These are phyloP conservation scores for Hevea brasiliensis DNA, from an alignment of 345 rosid genomes.

Conservation along the genomic window DNA sequence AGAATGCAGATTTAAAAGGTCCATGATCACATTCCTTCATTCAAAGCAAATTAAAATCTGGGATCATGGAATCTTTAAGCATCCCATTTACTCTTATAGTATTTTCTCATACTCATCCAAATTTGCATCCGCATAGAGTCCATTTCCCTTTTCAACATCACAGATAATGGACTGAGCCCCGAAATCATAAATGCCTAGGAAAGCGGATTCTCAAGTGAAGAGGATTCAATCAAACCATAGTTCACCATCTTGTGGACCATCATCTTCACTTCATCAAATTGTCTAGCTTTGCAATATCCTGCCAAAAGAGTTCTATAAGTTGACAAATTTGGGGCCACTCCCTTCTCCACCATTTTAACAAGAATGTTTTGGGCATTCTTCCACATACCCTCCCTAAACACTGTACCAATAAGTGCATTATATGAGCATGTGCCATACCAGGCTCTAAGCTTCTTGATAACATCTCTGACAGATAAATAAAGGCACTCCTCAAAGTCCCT, in stretches of 20 bases:
- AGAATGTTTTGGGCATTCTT: conserved; percentile 44
- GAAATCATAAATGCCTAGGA: conserved; percentile 53
- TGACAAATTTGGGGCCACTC: conserved; percentile 35
- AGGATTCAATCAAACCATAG: conserved; percentile 46
- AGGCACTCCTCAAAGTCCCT: conserved; percentile 52
- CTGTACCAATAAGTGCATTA: conserved; percentile 56
- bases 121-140: conserved; percentile 70
- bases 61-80: conserved; percentile 48
- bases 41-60: conserved; percentile 56
- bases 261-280: conserved; percentile 58
- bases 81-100: conserved; percentile 38
- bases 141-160: conserved; percentile 76
- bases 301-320: conserved; percentile 58
- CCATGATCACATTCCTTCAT: conserved; percentile 40
- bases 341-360: conserved; percentile 62
- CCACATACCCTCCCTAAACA: conserved; percentile 61
- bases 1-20: conserved; percentile 40
- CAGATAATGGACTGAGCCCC: conserved; percentile 60
- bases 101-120: conserved; percentile 56
- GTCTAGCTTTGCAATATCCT: conserved; percentile 72
- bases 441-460: conserved; percentile 57
- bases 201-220: conserved; percentile 55
- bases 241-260: conserved; percentile 51
- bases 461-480: conserved; percentile 52
- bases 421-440: conserved; percentile 42